Evolutionary conservation across 305 asterid genomes (phyloP).

Genomic region (Solanum chacoense): DNA sequence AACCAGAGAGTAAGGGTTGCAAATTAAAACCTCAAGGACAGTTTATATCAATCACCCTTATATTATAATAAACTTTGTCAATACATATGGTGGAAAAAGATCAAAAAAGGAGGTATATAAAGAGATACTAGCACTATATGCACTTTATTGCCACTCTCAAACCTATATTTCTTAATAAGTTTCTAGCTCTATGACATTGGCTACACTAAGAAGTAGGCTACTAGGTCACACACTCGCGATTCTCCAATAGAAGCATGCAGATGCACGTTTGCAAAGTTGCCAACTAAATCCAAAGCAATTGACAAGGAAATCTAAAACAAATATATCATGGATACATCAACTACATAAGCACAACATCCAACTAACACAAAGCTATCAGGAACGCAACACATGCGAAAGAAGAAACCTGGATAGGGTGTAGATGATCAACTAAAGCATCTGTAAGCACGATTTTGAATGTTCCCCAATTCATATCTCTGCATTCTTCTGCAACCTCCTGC

Average conservation of each 20-base stretch:
- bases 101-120: not conserved
- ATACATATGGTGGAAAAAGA: not conserved
- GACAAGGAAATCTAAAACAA: not conserved
- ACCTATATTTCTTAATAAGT: not conserved
- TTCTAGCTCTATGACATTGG: not conserved
- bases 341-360: not conserved
- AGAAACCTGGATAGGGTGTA: conserved; percentile 86
- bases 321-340: not conserved
- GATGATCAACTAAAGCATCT: conserved; percentile 79
- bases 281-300: not conserved
- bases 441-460: conserved; percentile 65
- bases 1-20: not conserved
- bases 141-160: not conserved
- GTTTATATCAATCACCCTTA: not conserved
- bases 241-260: not conserved
- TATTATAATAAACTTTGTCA: too few species aligned
- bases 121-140: not conserved
- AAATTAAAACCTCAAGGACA: not conserved
- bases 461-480: conserved; percentile 90
- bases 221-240: not conserved
- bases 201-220: not conserved
- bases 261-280: not conserved
- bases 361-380: not conserved
- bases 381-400: conserved; percentile 3
- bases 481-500: conserved; percentile 80